These are phyloP conservation scores for Venturia pyrina DNA, from an alignment of 2,329 filamentous ascomycete species.

Conservation along the genomic window DNA sequence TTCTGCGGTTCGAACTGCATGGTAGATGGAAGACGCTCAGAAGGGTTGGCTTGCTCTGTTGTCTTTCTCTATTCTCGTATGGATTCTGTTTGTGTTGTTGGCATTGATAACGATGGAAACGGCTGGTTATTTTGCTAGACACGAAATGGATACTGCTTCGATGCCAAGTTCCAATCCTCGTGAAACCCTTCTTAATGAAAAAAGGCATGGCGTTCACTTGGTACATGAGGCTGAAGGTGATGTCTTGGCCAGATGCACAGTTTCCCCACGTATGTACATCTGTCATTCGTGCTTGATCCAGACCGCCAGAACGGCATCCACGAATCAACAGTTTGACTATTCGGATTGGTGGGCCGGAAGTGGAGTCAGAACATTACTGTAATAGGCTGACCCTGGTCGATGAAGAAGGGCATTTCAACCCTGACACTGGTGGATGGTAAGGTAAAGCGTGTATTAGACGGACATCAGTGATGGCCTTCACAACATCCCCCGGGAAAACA, in stretches of 20 bases:
- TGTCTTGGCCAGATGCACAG: background rate
- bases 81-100: background rate
- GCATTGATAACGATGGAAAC: background rate
- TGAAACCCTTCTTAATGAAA: background rate
- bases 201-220: background rate
- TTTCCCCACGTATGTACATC: background rate
- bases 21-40: background rate
- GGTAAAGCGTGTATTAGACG: background rate
- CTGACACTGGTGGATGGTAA: background rate
- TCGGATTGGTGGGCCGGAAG: background rate
- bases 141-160: conserved; percentile 1
- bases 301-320: background rate
- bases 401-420: background rate
- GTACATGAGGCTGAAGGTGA: background rate
- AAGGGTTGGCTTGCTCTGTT: background rate
- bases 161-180: background rate
- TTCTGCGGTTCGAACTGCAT: background rate
- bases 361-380: background rate
- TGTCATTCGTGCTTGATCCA: background rate
- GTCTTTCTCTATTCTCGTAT: background rate
- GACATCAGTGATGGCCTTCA: background rate
- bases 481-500: background rate
- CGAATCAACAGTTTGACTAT: background rate
- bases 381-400: background rate
- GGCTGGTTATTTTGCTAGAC: background rate